These are phyloP conservation scores for Micractinium sp. DNA, from an alignment of 139 green algal species.

Conservation along the genomic window DNA sequence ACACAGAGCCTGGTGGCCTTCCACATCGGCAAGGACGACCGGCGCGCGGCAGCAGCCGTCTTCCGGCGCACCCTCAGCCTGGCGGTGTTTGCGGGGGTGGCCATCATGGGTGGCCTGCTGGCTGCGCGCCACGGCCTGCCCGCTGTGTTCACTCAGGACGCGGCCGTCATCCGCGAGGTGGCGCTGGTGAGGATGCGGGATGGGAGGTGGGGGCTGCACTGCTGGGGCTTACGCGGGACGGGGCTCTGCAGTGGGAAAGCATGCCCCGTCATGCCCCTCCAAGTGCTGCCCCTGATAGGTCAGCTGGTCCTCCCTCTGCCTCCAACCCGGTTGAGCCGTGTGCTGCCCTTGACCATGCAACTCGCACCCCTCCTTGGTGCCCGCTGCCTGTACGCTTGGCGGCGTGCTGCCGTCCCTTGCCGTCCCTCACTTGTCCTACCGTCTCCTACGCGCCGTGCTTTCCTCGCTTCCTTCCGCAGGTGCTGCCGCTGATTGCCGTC, in stretches of 20 bases:
- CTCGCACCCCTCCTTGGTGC: no score
- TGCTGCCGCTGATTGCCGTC: conserved; percentile 47
- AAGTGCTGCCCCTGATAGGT: no score
- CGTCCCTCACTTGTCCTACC: background rate
- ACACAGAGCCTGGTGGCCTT: conserved; percentile 45
- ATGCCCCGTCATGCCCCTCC: no score
- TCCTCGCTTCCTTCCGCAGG: no score
- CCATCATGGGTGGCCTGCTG: conserved; percentile 26
- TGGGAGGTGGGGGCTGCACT: no score
- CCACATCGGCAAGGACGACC: conserved; percentile 43
- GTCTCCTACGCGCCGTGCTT: no score
- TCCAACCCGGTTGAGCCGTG: no score
- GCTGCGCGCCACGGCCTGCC: conserved; percentile 8
- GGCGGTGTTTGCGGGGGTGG: conserved; percentile 32
- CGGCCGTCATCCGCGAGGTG: conserved; percentile 35
- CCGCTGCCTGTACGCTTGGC: no score
- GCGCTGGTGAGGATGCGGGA: background rate
- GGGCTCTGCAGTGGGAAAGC: no score
- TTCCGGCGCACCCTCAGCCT: conserved; percentile 40
- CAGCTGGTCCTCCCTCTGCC: no score
- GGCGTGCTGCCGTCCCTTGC: background rate
- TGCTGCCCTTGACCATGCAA: no score
- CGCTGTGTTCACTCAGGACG: conserved; percentile 44
- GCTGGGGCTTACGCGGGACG: no score
- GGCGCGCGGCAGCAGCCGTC: conserved; percentile 25